Base-by-base conservation (phyloP, 1,139 yeast species). In the Hemisphaericaspora lyxosophila region DNA sequence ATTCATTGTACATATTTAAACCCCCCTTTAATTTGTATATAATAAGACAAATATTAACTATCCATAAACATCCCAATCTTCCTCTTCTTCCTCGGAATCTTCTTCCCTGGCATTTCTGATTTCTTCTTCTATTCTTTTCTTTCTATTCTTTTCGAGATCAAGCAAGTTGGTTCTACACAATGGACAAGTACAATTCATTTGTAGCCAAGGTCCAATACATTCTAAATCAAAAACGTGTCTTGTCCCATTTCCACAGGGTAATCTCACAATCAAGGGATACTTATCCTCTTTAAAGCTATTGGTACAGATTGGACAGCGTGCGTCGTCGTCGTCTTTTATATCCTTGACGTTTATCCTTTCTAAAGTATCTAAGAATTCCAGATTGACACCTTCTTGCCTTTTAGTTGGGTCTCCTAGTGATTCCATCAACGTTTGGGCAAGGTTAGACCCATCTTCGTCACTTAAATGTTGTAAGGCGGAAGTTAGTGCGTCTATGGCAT, bases 171-270 rank as follows among this genome's bases (percentile, higher is more conserved):
- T 80, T 47, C 97, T 69, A 57, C 97, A 90, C 54, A 90, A 62
- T 0, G 97, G 97, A 55, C 97, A 90, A 0, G 95, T 88, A 2
- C 82, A 70, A 52, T 86, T 84, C 43, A 81, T 67, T 47, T 79
- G 78, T 36, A 90, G 66, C 97, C 97, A 90, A 0, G 96, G 94
- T 0, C 85, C 85, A 29, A 90, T 80, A 57, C 97, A 90, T 50
- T 90, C 97, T 49, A 89, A 67, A 55, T 90, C 97, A 60, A 86
- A 90, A 27, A 73, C 72, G 59, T 90, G 97, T 33, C 70, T 75
- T 26, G 55, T 43, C 27, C 50, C 49, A 12, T 54, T 56, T 33
- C 75, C 73, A 55, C 97, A 92, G 0, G 96, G 96, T 25, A 90
- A 68, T 49, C 75, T 67, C 13, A 88, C 96, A 9, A 90, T 80